A percentile compares a stretch with the other conserved stretches of the same genome.
These are phyloP conservation scores for Pichia inconspicua DNA, from an alignment of 1,139 yeast genomes.

Conservation along the genomic window DNA sequence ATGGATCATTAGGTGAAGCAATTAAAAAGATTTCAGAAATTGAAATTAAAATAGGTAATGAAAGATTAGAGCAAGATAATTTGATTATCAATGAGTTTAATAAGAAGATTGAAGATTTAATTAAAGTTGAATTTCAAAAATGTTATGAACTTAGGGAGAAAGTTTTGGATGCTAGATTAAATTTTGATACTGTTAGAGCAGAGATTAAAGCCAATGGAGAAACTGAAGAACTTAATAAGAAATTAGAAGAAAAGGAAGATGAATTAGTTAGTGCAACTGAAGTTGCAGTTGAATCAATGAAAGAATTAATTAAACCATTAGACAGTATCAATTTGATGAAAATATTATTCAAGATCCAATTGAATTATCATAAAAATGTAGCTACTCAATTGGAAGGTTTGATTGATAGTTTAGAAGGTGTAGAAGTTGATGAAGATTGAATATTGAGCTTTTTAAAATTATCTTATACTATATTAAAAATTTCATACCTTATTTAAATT, in stretches of 20 bases:
- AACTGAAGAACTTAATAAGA: conserved; percentile 38
- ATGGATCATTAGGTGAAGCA: conserved; percentile 40
- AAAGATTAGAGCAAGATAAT: conserved; percentile 60
- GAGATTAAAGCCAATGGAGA: conserved; percentile 36
- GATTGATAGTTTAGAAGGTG: conserved; percentile 34
- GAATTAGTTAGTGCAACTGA: conserved; percentile 72
- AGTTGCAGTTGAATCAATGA: conserved; percentile 70
- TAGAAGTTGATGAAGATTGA: conserved; percentile 37
- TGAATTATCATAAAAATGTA: conserved; percentile 55
- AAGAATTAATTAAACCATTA: conserved; percentile 58
- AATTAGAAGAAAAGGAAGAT: conserved; percentile 62
- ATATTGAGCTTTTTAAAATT: no score
- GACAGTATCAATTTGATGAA: conserved; percentile 56
- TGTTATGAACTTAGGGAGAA: conserved; percentile 55
- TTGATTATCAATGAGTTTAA: conserved; percentile 51
- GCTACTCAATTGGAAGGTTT: conserved; percentile 36
- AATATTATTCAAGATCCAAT: conserved; percentile 57
- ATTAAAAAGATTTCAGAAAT: conserved; percentile 48
- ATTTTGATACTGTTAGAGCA: conserved; percentile 61
- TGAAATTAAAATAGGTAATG: conserved; percentile 53
- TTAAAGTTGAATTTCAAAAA: conserved; percentile 52
- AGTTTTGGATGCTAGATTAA: conserved; percentile 62
- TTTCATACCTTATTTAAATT: no score
- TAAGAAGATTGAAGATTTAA: conserved; percentile 40
- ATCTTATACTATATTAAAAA: no score